Evolutionary conservation across 2,329 filamentous ascomycete genomes (phyloP), one percentile per base, ranked within the genome.

Genomic region (Paecilomyces niveus): DNA sequence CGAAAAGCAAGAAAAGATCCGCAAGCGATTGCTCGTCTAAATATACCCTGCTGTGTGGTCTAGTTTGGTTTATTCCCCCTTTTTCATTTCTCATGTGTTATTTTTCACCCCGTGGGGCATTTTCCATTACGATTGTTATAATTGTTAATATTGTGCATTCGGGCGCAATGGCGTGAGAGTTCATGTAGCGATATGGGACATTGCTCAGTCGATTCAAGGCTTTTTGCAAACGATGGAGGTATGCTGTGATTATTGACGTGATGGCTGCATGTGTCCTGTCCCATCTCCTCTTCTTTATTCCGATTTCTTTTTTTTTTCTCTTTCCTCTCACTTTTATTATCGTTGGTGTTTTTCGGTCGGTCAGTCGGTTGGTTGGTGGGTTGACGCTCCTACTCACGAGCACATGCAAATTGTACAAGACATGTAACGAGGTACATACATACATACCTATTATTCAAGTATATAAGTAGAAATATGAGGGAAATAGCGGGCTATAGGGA

Each of bases 1-100:
- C 22, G 68, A 64, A 7, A 77, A 81, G 59, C 74, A 83, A 59
- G 64, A 74, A 56, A 67, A 64, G 55, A 65, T 78, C 54, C 62
- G 66, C 59, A 58, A 54, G 54, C 62, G 57, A 54, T 61, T 74
- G 53, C 53, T 73, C 57, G 63, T 55, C 55, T 71, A 60, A 64
- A 54, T 18, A 24, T 9, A 21, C 15, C 13, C 39, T 13, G n/a
- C 13, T 39, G 22, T n/a, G 32, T 22, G 22, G 24, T 26, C 35
- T 26, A 26, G 31, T 21, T 26, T 11, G 22, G 21, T 33, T 21
- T 49, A 52, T 54, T 35, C 7, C 45, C 45, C 9, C 9, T 50
- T 50, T 50, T 55, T 58, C 45, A 51, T 53, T 59, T 54, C 8
- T 45, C 39, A 18, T 18, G 39, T 45, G 39, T 45, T 21, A 45